Conservation (phyloP, 2,329 filamentous ascomycete species). For the Hypomyces perniciosus region DNA sequence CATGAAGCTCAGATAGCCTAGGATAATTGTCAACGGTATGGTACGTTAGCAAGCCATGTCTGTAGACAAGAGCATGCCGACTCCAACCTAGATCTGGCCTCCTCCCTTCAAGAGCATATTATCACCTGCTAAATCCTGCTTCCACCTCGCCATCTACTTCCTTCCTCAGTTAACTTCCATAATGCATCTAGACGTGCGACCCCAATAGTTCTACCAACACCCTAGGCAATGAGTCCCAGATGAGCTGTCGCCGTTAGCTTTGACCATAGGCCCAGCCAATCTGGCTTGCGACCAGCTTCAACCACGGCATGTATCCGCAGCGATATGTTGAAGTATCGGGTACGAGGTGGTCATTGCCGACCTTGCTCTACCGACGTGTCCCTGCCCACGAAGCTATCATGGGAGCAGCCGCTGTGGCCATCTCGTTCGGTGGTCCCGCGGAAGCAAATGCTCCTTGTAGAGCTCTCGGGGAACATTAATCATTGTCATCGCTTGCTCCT, state of each 20-base stretch:
- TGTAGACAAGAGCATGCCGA: too few species aligned
- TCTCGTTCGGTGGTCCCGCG: conserved; percentile 2
- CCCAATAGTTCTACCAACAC: background rate
- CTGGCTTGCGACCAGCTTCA: conserved; percentile 3
- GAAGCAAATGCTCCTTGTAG: conserved; percentile 6
- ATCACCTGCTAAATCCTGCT: background rate
- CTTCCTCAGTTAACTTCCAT: background rate
- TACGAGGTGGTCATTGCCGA: background rate
- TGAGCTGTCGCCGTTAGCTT: background rate
- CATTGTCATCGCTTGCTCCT: conserved; percentile 23
- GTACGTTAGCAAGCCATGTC: too few species aligned
- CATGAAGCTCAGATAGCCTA: background rate
- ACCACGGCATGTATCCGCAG: conserved; percentile 3
- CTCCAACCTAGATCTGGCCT: background rate
- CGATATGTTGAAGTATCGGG: conserved; percentile 2
- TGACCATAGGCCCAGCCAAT: conserved; percentile 3
- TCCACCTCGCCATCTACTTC: background rate
- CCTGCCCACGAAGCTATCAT: background rate
- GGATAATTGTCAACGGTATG: background rate
- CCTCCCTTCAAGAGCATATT: background rate
- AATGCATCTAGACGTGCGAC: background rate
- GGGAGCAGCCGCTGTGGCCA: conserved; percentile 7
- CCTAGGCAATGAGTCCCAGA: background rate
- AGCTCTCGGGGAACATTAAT: conserved; percentile 15
- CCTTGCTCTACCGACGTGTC: background rate